These are phyloP conservation scores for Cetradonia linearis DNA, from an alignment of 495 filamentous ascomycete genomes.

Conservation along the genomic window DNA sequence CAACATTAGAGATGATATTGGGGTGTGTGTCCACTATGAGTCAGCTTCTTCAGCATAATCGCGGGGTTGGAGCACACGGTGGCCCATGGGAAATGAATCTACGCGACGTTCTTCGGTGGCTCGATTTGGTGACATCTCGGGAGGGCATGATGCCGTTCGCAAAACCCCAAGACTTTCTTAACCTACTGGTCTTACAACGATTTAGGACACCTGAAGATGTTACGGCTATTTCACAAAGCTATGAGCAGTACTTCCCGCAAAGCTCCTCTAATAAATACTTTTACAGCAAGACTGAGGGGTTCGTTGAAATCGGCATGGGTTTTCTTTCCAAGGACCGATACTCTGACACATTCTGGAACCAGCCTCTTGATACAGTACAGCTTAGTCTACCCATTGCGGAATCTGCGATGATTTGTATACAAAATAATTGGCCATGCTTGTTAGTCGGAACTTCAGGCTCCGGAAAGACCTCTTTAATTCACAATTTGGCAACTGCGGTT, in stretches of 20 bases:
- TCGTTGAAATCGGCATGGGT: slow-evolving; percentile 73
- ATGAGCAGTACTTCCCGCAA: slow-evolving; percentile 43
- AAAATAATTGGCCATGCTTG: slow-evolving; percentile 80
- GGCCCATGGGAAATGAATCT: slow-evolving; percentile 97
- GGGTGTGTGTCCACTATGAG: slow-evolving; percentile 72
- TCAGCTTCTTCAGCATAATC: slow-evolving; percentile 51
- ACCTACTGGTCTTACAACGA: slow-evolving; percentile 77
- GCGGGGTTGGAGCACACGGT: slow-evolving; percentile 64
- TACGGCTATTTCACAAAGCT: slow-evolving; percentile 50
- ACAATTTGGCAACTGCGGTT: slow-evolving; percentile 63
- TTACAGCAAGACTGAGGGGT: slow-evolving; percentile 56
- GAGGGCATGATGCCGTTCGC: slow-evolving; percentile 44
- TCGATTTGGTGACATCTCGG: slow-evolving; percentile 55
- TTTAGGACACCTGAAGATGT: slow-evolving; percentile 67
- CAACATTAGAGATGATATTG: slow-evolving; percentile 54
- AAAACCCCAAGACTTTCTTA: slow-evolving; percentile 57
- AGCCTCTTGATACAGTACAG: slow-evolving; percentile 40
- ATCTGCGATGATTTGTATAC: slow-evolving; percentile 75
- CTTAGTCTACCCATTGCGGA: slow-evolving; percentile 57
- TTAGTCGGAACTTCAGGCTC: slow-evolving; percentile 75
- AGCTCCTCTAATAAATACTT: slow-evolving; percentile 33
- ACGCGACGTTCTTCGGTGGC: slow-evolving; percentile 83
- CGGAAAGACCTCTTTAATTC: slow-evolving; percentile 73
- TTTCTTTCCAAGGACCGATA: slow-evolving; percentile 49
- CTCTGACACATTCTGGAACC: slow-evolving; percentile 31